These are phyloP conservation scores for Ettlia oleoabundans DNA, from an alignment of 139 green algal genomes.

Conservation along the genomic window DNA sequence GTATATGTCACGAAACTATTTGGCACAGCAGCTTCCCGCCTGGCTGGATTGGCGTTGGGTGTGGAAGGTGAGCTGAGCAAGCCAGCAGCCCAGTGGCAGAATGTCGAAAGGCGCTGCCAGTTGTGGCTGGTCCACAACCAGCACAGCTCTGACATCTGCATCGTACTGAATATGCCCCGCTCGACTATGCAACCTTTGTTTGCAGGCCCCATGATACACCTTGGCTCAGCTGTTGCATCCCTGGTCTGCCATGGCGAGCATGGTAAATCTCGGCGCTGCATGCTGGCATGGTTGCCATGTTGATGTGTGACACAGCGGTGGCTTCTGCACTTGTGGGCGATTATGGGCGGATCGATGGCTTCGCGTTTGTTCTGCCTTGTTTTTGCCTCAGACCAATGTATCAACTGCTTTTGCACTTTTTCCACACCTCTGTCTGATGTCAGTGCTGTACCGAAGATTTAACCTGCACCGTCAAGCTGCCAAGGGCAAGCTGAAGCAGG, in stretches of 20 bases:
- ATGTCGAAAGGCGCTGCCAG: no score
- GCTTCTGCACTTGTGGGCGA: no score
- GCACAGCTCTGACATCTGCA: background rate
- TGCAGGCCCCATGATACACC: constrained; percentile 91
- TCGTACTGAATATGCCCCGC: constrained; percentile 63
- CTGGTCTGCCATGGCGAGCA: constrained; percentile 48
- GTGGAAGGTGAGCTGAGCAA: constrained; percentile 34
- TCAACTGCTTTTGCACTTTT: background rate
- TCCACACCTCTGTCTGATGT: background rate
- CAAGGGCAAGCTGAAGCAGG: background rate
- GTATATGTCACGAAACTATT: constrained; percentile 35
- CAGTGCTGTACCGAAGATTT: constrained; percentile 21
- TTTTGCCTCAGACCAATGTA: background rate
- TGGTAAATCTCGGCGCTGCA: background rate
- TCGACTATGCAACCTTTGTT: constrained; percentile 39
- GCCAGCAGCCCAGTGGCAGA: background rate
- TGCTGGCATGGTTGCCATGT: background rate
- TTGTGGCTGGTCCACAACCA: no score
- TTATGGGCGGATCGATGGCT: no score
- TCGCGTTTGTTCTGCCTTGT: no score
- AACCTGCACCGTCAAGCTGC: constrained; percentile 8
- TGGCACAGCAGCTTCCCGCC: constrained; percentile 51
- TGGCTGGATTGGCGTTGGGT: constrained; percentile 45
- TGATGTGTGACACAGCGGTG: no score
- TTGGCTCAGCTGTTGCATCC: constrained; percentile 84